Evolutionary conservation across 176 grass and related monocot species (phyloP), one percentile per base, ranked within the genome.

Genomic region (Lolium multiflorum): DNA sequence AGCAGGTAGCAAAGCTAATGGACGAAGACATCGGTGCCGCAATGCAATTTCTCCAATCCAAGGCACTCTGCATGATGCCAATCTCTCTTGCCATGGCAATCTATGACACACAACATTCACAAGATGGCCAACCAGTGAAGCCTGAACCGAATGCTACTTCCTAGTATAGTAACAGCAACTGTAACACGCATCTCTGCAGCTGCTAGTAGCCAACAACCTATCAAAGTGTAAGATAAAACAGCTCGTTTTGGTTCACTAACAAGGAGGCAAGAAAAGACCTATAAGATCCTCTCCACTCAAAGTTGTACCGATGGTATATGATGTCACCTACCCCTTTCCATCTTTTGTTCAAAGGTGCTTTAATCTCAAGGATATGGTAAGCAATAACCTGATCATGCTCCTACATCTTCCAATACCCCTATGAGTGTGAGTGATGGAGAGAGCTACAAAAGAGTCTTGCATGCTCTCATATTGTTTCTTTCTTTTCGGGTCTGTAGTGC

Each of bases 1-100:
- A 84, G 82, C 97, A 99, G 72, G 94, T 97, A 14, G 90, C 94
- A 44, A 99, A 96, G 88, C 80, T 99, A 63, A 94, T 99, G 97
- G 92, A 99, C 65, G 97, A 99, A 46, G 92, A 97, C 81, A 97
- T 97, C 20, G 94, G 94, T 69, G 76, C 94, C 20, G 94, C 97
- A 3, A 99, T 99, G 97, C 97, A 99, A 87, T 97, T 99, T 81
- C 90, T 99, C 61, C 97, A 99, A 87, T 99, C 97, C 79, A 99
- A 96, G 81, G 94, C 97, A 31, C 90, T 99, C 31, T 99, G 97
- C 85, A 99, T 99, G 92, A 99, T 99, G 97, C 94, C 97, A 58
- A 89, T 99, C 69, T 99, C 97, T 1, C 97, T 99, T 0, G 97
- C 97, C 26, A 94, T 96, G 94, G 97, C 97, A 39, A 99, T 99